Evolutionary conservation across 148 eudicot genomes (phyloP).

Genomic region (Vaccinium myrtillus): DNA sequence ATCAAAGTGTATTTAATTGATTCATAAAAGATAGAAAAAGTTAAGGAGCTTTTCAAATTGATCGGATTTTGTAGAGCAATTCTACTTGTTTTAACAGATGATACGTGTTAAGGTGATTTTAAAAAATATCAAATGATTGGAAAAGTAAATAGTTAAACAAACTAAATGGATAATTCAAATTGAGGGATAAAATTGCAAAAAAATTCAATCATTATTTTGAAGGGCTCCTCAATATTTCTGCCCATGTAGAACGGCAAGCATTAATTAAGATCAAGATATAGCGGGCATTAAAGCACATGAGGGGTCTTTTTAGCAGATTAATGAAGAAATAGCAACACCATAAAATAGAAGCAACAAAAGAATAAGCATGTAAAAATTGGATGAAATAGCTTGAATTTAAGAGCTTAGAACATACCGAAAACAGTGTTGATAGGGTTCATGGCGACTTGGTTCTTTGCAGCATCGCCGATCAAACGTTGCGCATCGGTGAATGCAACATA

Average conservation of each 20-base stretch:
- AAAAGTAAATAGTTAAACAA: too few species aligned
- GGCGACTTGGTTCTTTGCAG: conserved; percentile 19
- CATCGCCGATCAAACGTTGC: conserved; percentile 16
- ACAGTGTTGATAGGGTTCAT: conserved; percentile 15
- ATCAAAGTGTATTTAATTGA: too few species aligned
- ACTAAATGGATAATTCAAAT: too few species aligned
- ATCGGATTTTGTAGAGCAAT: too few species aligned
- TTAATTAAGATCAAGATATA: not conserved
- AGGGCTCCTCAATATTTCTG: too few species aligned
- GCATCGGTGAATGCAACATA: conserved; percentile 23
- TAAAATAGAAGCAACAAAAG: not conserved
- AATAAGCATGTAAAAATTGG: not conserved
- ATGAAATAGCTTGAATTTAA: not conserved
- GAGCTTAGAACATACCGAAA: conserved; percentile 10
- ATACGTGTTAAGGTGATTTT: too few species aligned
- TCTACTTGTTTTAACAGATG: too few species aligned
- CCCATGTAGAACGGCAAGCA: not conserved
- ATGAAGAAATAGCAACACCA: not conserved
- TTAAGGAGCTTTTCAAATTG: too few species aligned
- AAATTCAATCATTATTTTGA: too few species aligned
- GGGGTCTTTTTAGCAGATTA: not conserved
- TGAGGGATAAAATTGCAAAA: too few species aligned
- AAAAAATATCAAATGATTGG: too few species aligned
- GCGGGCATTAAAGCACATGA: not conserved
- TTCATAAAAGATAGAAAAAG: too few species aligned